Base-by-base conservation (phyloP, 2,329 filamentous ascomycete species). In the Cladophialophora psammophila region DNA sequence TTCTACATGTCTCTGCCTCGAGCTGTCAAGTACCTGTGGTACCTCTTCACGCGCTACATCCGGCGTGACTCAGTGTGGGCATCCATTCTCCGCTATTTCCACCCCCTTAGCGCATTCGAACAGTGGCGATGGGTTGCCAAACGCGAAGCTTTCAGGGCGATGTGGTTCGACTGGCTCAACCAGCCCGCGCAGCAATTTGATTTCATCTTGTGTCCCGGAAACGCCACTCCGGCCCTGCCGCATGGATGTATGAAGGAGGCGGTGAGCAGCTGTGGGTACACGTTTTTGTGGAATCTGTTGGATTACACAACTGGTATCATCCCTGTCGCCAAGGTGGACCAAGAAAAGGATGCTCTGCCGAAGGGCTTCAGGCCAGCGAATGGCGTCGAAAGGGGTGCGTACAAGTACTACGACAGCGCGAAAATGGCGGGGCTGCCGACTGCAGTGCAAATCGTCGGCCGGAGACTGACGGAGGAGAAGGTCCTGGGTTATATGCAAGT, bases 221-320 rank as follows among this genome's bases (percentile, higher is more conserved):
- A 97, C 77, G 93, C 94, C 0, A 96, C 93, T 0, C 93, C 94
- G 1, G 94, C 94, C 0, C 87, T 96, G 3, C 93, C 93, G 0
- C 93, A 96, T 76, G 87, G 89, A 55, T 93, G 88, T 0, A 97
- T 97, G 93, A 87, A 88, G 72, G 89, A 94, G 73, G 92, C 92
- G 2, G 88, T 95, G 53, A 91, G 90, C 69, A 92, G 90, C 72
- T 97, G 94, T 74, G 93, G 93, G 0, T 97, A 98, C 76, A 97
- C 94, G 0, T 97, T 97, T 76, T 80, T 97, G 64, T 98, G 95
- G 82, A 97, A 97, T 74, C 72, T 97, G 87, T 87, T 97, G 57
- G 94, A 97, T 76, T 97, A 97, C 79, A 87, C 91, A 0, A 86
- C 87, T 12, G 94, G 94, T 42, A 88, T 97, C 40, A 75, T 98